Evolutionary conservation across 1,284 basidiomycete genomes (phyloP).

Genomic region (Ganoderma boninense): DNA sequence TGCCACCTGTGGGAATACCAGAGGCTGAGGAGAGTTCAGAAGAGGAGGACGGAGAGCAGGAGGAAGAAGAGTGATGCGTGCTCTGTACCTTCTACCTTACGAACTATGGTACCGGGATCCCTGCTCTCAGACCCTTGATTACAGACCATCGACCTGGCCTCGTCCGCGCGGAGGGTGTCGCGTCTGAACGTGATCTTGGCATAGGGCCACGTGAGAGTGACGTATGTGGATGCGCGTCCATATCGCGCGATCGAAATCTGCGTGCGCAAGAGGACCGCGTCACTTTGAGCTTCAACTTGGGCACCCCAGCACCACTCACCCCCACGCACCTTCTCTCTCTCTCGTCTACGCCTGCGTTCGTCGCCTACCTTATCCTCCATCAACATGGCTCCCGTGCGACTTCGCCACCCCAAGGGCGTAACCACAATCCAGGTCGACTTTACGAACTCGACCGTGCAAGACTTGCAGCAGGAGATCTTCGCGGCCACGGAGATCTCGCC

Average conservation of each 20-base stretch:
- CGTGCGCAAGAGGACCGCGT: neutral
- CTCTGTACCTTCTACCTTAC: neutral
- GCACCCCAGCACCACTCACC: neutral
- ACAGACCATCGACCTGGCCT: neutral
- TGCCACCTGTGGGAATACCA: neutral
- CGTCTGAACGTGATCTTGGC: slow-evolving; percentile 24
- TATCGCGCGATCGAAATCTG: slow-evolving; percentile 23
- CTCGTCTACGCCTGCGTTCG: neutral
- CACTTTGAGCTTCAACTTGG: neutral
- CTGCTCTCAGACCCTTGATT: neutral
- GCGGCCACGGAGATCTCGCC: slow-evolving; percentile 75
- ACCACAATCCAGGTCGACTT: slow-evolving; percentile 78
- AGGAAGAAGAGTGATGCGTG: slow-evolving; percentile 8
- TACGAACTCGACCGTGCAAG: slow-evolving; percentile 69
- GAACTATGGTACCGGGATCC: neutral
- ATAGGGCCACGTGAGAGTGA: slow-evolving; percentile 16
- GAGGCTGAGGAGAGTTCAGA: slow-evolving; percentile 8
- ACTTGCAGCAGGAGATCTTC: slow-evolving; percentile 78
- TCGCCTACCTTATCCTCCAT: neutral
- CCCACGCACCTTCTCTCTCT: neutral
- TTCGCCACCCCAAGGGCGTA: slow-evolving; percentile 85
- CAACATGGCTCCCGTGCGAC: slow-evolving; percentile 70
- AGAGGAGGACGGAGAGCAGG: neutral
- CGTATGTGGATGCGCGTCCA: slow-evolving; percentile 19
- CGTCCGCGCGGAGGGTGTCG: neutral